phyloP scores from a whole-genome alignment of 106 monocot species.

The Phalaenopsis equestris region DNA sequence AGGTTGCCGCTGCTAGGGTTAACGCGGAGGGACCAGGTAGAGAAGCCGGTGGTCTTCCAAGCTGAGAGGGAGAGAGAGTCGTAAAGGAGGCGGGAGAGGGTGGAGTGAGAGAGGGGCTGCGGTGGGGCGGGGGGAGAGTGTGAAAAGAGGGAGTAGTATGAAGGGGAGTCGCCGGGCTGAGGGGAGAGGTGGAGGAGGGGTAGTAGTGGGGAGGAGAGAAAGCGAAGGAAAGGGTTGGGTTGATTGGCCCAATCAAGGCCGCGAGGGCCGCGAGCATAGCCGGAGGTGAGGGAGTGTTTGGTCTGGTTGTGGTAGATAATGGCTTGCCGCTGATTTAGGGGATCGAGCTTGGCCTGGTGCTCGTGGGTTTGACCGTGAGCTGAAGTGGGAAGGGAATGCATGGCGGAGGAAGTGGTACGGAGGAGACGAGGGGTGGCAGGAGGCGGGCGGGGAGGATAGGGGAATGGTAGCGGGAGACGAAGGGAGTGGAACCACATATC shows the following conservation, averaged over 20 bases:
- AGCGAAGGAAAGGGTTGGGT: conserved; percentile 90
- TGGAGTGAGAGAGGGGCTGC: conserved; percentile 27
- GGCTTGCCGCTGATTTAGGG: conserved; percentile 11
- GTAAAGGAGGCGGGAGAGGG: conserved; percentile 67
- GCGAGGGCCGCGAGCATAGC: conserved; percentile 82
- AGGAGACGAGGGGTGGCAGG: not conserved
- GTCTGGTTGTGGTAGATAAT: conserved; percentile 68
- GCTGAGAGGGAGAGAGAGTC: conserved; percentile 96
- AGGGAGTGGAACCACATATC: not conserved
- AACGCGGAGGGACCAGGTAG: conserved; percentile 96
- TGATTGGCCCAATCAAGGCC: conserved; percentile 99
- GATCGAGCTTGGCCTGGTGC: not conserved
- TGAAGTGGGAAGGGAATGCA: conserved; percentile 8
- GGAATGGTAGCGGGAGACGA: too few relatives aligned
- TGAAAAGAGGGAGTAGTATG: conserved; percentile 22
- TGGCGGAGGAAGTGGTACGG: conserved; percentile 4
- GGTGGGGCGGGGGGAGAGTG: conserved; percentile 18
- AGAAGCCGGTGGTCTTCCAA: conserved; percentile 75
- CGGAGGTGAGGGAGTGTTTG: conserved; percentile 74
- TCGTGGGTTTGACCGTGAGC: not conserved
- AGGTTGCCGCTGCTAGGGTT: conserved; percentile 99
- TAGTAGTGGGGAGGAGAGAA: conserved; percentile 23
- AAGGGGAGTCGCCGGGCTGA: conserved; percentile 14
- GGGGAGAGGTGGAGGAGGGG: conserved; percentile 29
- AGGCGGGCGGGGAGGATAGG: not conserved